A percentile compares a stretch with the other conserved stretches of the same genome.
phyloP scores from a whole-genome alignment of 2,329 filamentous ascomycete genomes.

The Gnomoniopsis sp. region DNA sequence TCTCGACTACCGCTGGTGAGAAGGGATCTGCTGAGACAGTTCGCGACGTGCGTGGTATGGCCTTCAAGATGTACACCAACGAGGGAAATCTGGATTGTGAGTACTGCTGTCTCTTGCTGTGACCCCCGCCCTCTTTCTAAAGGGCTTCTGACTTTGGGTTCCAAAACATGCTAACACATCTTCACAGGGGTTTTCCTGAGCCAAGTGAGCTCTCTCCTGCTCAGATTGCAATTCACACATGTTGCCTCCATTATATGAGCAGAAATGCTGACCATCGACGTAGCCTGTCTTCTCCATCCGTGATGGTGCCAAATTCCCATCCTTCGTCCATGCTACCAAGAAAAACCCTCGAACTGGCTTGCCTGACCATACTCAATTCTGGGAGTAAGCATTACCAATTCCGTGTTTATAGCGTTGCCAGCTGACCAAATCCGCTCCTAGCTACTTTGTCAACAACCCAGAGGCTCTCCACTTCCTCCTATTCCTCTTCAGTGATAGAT shows the following conservation, averaged over 20 bases:
- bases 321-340: conserved; percentile 24
- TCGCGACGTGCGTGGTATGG: conserved; percentile 63
- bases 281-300: conserved; percentile 42
- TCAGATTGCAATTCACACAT: background rate
- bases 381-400: conserved; percentile 25
- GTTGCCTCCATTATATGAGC: background rate
- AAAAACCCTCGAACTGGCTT: conserved; percentile 23
- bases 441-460: conserved; percentile 31
- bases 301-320: conserved; percentile 45
- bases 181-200: conserved; percentile 19
- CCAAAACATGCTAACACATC: no score
- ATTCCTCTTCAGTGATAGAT: conserved; percentile 47
- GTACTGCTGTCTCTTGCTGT: background rate
- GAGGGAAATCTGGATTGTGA: conserved; percentile 60
- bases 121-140: no score
- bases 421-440: background rate
- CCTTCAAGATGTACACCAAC: conserved; percentile 61
- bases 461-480: conserved; percentile 50
- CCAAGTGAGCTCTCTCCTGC: background rate
- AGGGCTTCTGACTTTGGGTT: no score
- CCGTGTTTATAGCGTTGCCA: background rate
- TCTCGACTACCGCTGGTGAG: conserved; percentile 11
- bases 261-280: background rate
- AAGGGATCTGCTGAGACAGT: conserved; percentile 47
- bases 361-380: conserved; percentile 22